These are phyloP conservation scores for Gypsophila paniculata DNA, from an alignment of 179 eudicot species.

Conservation along the genomic window DNA sequence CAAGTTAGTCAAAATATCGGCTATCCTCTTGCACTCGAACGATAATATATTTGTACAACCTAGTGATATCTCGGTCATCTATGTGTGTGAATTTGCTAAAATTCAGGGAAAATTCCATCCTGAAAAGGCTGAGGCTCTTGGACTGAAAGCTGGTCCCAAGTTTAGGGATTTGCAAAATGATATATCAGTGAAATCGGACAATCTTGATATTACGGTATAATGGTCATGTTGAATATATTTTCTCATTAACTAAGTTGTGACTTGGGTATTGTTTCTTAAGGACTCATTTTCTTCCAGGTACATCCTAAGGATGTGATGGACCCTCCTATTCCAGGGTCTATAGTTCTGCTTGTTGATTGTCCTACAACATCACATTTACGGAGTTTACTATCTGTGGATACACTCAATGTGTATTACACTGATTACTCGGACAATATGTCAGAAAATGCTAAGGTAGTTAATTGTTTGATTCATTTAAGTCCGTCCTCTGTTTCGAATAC, in stretches of 20 bases:
- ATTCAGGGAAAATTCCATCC: conserved; percentile 87
- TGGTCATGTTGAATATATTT: not conserved
- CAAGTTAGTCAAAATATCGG: conserved; percentile 84
- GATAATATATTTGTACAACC: conserved; percentile 33
- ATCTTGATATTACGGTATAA: conserved; percentile 55
- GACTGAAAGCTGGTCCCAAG: conserved; percentile 77
- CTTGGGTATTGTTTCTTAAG: conserved; percentile 1
- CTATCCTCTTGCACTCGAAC: conserved; percentile 61
- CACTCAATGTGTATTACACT: conserved; percentile 50
- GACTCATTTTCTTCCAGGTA: conserved; percentile 43
- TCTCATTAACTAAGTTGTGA: not conserved
- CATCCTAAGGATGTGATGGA: conserved; percentile 84
- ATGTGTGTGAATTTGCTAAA: conserved; percentile 82
- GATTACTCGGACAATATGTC: conserved; percentile 31
- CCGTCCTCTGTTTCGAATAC: conserved; percentile 52
- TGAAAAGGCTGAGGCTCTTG: conserved; percentile 77
- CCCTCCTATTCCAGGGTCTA: conserved; percentile 85
- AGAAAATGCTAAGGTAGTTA: conserved; percentile 49
- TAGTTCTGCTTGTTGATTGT: conserved; percentile 82
- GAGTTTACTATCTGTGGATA: conserved; percentile 43
- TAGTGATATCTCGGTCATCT: conserved; percentile 76
- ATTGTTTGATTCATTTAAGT: conserved; percentile 78
- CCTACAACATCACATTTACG: conserved; percentile 67
- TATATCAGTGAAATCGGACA: conserved; percentile 70
- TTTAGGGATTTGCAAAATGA: conserved; percentile 71